A percentile compares a stretch with the other conserved stretches of the same genome.
These are phyloP conservation scores for Vigna nakashimae DNA, from an alignment of 306 rosid genomes.

Conservation along the genomic window DNA sequence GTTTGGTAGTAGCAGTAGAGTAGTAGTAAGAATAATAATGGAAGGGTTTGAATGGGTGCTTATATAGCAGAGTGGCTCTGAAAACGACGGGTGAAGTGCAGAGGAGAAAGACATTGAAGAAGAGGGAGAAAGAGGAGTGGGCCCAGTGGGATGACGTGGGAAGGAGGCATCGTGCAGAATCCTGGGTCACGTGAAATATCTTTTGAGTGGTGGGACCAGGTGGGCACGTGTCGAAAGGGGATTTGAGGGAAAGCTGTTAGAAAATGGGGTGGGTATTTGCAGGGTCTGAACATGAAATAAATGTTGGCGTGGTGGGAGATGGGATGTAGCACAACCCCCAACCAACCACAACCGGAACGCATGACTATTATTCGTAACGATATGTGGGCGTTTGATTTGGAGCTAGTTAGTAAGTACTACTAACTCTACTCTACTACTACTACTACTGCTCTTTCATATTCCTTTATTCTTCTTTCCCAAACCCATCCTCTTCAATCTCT, in stretches of 20 bases:
- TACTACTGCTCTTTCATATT: too few relatives aligned
- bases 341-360: background rate
- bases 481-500: too few relatives aligned
- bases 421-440: too few relatives aligned
- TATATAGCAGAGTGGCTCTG: background rate
- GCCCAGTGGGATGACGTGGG: constrained; percentile 16
- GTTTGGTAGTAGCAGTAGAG: too few relatives aligned
- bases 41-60: background rate
- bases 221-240: background rate
- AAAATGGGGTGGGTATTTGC: background rate
- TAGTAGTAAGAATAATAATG: too few relatives aligned
- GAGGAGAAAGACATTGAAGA: background rate
- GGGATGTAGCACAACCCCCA: background rate
- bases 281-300: constrained; percentile 3
- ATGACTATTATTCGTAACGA: background rate
- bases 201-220: background rate
- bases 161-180: background rate
- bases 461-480: too few relatives aligned
- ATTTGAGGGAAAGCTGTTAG: background rate
- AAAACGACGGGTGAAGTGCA: background rate
- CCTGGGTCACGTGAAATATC: constrained; percentile 32
- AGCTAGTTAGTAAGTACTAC: too few relatives aligned
- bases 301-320: constrained; percentile 33
- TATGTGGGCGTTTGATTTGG: background rate
- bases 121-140: background rate